These are phyloP conservation scores for Leccinum solheimii DNA, from an alignment of 1,284 basidiomycete genomes.

Conservation along the genomic window DNA sequence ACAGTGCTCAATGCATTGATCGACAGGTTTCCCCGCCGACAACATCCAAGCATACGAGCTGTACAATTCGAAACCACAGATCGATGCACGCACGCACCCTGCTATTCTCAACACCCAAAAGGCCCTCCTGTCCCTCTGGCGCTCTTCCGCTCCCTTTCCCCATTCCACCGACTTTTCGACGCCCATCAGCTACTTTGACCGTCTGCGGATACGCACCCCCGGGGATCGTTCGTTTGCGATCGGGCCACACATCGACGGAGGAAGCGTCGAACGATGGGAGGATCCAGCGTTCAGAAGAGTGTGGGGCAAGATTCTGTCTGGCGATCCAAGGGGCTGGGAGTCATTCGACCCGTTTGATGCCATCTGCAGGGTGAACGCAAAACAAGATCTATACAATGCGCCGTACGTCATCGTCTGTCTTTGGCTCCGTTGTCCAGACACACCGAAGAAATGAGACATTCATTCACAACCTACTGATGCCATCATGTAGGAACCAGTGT, in stretches of 20 bases:
- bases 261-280: conserved; percentile 79
- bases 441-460: neutral
- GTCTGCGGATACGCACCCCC: conserved; percentile 71
- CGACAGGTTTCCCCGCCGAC: conserved; percentile 59
- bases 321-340: conserved; percentile 49
- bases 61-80: conserved; percentile 66
- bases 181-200: conserved; percentile 75
- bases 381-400: conserved; percentile 55
- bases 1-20: neutral
- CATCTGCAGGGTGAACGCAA: conserved; percentile 51
- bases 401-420: conserved; percentile 37
- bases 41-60: conserved; percentile 75
- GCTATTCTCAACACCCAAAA: conserved; percentile 51
- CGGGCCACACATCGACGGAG: conserved; percentile 77
- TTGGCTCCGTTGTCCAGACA: neutral
- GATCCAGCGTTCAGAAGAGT: conserved; percentile 61
- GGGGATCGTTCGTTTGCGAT: conserved; percentile 64
- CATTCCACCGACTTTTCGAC: conserved; percentile 51
- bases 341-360: conserved; percentile 61
- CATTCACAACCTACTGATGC: neutral
- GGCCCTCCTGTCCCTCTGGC: conserved; percentile 63
- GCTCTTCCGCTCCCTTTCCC: conserved; percentile 39
- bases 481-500: conserved; percentile 54
- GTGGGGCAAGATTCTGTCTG: conserved; percentile 54
- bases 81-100: conserved; percentile 55